Base-by-base conservation (phyloP, 208 protist genomes). In the Sergeia podlipaevii region DNA sequence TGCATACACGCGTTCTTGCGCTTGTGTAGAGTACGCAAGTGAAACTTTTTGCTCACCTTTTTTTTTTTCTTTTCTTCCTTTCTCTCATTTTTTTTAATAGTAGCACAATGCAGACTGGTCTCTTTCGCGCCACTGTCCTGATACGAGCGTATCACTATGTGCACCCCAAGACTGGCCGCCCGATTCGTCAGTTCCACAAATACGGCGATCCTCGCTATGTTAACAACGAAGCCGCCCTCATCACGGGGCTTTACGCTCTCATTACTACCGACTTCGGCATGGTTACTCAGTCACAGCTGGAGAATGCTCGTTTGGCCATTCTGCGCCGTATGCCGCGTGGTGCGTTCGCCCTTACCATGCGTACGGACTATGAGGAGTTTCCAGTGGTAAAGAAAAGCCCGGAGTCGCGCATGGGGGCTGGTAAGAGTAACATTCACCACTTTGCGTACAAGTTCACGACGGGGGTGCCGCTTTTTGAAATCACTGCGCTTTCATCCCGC, bases 361-460 rank as follows among this genome's bases (percentile, higher is more conserved):
- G 89, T 72, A 91, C 85, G 20, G 88, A 95, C 63, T 92, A 89
- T 56, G 85, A 95, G 58, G 84, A 95, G 70, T 95, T 93, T 51
- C 85, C 88, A 2, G 79, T 95, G 11, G 78, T 91, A 41, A 76
- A 85, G 32, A 95, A 95, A 69, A 89, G 80, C 44, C 88, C 88
- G 17, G 84, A 95, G 49, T 89, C 81, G 34, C 88, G 88, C 68
- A 95, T 93, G 88, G 88, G 88, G 8, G 85, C 76, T 0, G 88
- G 88, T 49, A 95, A 95, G 65, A 77, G 75, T 39, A 92, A 91
- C 56, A 95, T 95, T 48, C 88, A 95, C 47, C 88, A 95, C 70
- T 95, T 92, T 51, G 84, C 85, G 5, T 95, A 87, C 71, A 91
- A 92, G 67, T 89, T 95, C 66, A 95, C 88, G 11, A 95, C 88